A percentile compares a stretch with the other conserved stretches of the same genome.
phyloP scores from a whole-genome alignment of 441 rosid species.

The Adansonia rubrostipa region DNA sequence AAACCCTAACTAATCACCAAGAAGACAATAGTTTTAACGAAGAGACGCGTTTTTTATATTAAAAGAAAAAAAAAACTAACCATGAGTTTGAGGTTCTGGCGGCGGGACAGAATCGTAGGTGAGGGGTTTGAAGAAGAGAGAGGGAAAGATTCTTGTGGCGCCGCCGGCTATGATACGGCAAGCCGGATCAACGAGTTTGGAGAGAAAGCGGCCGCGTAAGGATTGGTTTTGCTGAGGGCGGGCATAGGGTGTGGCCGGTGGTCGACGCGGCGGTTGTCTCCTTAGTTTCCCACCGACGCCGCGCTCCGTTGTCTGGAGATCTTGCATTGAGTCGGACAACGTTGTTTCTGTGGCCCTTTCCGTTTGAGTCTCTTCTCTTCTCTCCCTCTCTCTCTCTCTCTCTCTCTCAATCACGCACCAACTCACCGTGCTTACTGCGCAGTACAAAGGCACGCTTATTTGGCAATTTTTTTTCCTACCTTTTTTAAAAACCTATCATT shows the following conservation, averaged over 20 bases:
- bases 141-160: constrained; percentile 61
- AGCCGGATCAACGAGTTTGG: constrained; percentile 79
- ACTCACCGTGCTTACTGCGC: neutral
- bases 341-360: constrained; percentile 37
- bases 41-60: neutral
- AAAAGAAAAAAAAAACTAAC: constrained; percentile 32
- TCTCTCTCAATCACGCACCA: neutral
- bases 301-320: constrained; percentile 25
- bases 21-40: neutral
- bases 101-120: constrained; percentile 44
- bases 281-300: constrained; percentile 73
- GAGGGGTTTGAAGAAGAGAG: constrained; percentile 53
- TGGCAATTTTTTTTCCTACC: neutral
- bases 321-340: constrained; percentile 31
- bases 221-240: constrained; percentile 55
- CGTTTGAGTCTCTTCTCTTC: constrained; percentile 31
- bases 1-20: constrained; percentile 25
- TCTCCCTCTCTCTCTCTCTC: neutral
- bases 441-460: constrained; percentile 8
- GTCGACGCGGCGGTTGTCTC: constrained; percentile 50
- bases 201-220: constrained; percentile 59
- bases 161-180: constrained; percentile 58
- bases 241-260: constrained; percentile 57
- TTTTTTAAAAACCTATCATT: neutral
- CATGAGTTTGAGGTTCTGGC: constrained; percentile 38